Percentiles rank a stretch among this genome's conserved stretches.
Evolutionary conservation across 2,329 filamentous ascomycete genomes (phyloP).

Genomic region (Diaporthe ampelina): DNA sequence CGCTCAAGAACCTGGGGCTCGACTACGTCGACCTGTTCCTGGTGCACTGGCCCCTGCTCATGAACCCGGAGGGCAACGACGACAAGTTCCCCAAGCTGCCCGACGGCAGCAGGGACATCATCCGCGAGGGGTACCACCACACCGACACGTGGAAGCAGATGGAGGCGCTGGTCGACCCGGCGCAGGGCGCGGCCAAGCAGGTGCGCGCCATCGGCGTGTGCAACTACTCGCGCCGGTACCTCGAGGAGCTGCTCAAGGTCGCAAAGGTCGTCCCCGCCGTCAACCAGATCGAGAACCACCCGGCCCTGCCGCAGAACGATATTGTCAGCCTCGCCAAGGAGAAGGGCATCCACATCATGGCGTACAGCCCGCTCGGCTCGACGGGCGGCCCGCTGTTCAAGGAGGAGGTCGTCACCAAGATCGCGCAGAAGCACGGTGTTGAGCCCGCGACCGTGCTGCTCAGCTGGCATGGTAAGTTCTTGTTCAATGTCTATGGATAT

Average conservation of each 20-base stretch:
- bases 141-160: constrained; percentile 83
- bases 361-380: constrained; percentile 77
- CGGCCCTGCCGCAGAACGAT: constrained; percentile 78
- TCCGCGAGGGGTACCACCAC: constrained; percentile 74
- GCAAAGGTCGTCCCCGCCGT: constrained; percentile 72
- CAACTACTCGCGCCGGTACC: constrained; percentile 71
- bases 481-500: background rate
- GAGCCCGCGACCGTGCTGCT: constrained; percentile 75
- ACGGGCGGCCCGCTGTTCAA: constrained; percentile 75
- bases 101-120: constrained; percentile 81
- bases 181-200: constrained; percentile 56
- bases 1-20: constrained; percentile 79
- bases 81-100: constrained; percentile 81
- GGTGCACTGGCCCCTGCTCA: constrained; percentile 85
- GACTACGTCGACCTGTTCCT: constrained; percentile 87
- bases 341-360: constrained; percentile 79
- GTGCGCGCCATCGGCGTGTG: constrained; percentile 67
- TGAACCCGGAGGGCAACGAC: constrained; percentile 83
- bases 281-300: constrained; percentile 83
- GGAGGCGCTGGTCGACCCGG: constrained; percentile 74
- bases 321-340: constrained; percentile 77
- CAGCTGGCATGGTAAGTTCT: constrained; percentile 77
- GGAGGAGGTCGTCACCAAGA: constrained; percentile 72
- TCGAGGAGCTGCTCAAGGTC: constrained; percentile 66
- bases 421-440: constrained; percentile 74